Conservation (phyloP, 495 filamentous ascomycete species). For the Geoglossum glabrum region DNA sequence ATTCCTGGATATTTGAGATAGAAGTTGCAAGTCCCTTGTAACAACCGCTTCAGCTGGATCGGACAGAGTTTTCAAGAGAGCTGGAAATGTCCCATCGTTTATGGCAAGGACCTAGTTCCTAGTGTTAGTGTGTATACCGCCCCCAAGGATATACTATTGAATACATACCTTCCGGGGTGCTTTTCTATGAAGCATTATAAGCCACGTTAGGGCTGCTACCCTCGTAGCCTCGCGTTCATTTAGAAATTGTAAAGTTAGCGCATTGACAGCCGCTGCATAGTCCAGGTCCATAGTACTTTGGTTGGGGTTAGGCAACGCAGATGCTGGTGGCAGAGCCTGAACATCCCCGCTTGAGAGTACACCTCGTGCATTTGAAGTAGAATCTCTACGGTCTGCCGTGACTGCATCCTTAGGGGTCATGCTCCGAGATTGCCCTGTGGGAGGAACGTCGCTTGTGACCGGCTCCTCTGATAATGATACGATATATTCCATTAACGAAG, state of each 20-base stretch:
- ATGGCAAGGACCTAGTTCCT: slow-evolving; percentile 42
- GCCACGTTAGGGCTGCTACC: slow-evolving; percentile 83
- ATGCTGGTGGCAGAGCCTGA: slow-evolving; percentile 1
- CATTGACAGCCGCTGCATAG: slow-evolving; percentile 91
- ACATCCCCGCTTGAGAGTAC: background rate
- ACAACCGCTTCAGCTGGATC: slow-evolving; percentile 93
- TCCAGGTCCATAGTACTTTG: slow-evolving; percentile 55
- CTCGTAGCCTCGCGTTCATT: slow-evolving; percentile 94
- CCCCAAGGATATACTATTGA: background rate
- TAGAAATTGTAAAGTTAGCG: slow-evolving; percentile 80
- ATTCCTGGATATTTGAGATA: slow-evolving; percentile 89
- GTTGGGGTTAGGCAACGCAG: slow-evolving; percentile 23
- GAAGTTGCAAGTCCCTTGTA: slow-evolving; percentile 78
- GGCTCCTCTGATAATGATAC: slow-evolving; percentile 68
- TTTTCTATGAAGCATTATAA: slow-evolving; percentile 92
- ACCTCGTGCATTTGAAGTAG: background rate
- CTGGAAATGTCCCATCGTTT: slow-evolving; percentile 93
- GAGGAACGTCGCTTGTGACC: slow-evolving; percentile 1
- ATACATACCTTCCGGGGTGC: slow-evolving; percentile 61
- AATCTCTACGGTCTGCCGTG: slow-evolving; percentile 6
- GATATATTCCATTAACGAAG: slow-evolving; percentile 75
- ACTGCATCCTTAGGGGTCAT: background rate
- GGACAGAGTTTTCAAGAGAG: slow-evolving; percentile 85
- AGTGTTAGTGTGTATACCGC: background rate
- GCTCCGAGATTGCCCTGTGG: background rate